Conservation (phyloP, 352 stramenopile species). For the Phytophthora syringae region DNA sequence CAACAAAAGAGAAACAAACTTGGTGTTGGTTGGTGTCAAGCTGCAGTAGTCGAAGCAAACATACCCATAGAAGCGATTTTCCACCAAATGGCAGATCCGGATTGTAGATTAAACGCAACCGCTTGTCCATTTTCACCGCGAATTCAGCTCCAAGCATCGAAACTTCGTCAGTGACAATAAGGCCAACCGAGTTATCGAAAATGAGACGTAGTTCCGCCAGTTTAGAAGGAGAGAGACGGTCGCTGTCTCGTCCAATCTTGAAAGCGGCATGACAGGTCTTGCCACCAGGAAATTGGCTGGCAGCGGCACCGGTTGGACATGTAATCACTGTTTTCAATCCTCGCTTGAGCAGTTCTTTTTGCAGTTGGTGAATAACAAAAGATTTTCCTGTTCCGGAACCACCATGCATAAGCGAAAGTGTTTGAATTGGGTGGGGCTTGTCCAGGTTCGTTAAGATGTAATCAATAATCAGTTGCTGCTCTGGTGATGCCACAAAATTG, state of each 20-base stretch:
- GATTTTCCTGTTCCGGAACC: constrained; percentile 2
- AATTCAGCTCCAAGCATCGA: constrained; percentile 11
- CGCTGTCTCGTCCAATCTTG: neutral
- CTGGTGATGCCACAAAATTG: neutral
- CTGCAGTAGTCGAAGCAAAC: too few species aligned
- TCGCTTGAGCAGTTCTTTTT: neutral
- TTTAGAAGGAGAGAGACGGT: neutral
- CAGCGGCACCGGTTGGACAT: constrained; percentile 2
- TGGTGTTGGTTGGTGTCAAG: too few species aligned
- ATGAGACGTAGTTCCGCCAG: neutral
- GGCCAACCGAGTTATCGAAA: neutral
- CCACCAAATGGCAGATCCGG: constrained; percentile 3
- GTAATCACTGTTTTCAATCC: neutral
- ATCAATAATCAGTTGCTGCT: neutral
- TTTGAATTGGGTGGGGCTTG: constrained; percentile 1
- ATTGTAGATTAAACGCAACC: constrained; percentile 1
- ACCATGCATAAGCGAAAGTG: constrained; percentile 4
- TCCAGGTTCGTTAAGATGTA: neutral
- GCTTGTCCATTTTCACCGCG: constrained; percentile 3
- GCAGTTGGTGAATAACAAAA: neutral
- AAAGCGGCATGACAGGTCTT: constrained; percentile 1
- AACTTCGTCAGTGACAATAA: constrained; percentile 5
- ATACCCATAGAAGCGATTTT: neutral
- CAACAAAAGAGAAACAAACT: neutral
- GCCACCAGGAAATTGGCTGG: constrained; percentile 6